phyloP scores from a whole-genome alignment of 495 filamentous ascomycete genomes.

The Hypoxylon intermedium region DNA sequence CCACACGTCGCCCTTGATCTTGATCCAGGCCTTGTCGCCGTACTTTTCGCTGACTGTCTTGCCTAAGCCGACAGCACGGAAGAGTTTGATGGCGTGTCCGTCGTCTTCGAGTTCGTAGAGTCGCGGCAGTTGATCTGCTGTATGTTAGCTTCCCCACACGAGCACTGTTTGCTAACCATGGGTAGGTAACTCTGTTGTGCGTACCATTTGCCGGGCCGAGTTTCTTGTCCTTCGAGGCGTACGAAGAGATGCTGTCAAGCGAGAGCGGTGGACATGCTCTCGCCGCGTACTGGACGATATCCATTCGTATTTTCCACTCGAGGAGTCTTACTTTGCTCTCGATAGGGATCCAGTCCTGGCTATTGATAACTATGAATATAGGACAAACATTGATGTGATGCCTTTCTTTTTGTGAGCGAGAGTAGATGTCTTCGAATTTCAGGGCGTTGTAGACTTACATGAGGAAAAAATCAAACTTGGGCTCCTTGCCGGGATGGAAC shows the following conservation, averaged over 20 bases:
- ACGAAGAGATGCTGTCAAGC: constrained; percentile 61
- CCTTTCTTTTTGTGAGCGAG: constrained; percentile 32
- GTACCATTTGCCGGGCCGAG: constrained; percentile 1
- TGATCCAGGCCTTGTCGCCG: constrained; percentile 53
- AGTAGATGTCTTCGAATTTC: not conserved
- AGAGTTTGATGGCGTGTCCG: constrained; percentile 78
- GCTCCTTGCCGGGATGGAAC: constrained; percentile 64
- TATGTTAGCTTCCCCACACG: not conserved
- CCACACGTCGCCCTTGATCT: constrained; percentile 73
- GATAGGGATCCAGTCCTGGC: constrained; percentile 48
- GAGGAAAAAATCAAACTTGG: constrained; percentile 84
- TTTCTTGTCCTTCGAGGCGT: constrained; percentile 51
- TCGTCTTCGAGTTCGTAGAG: constrained; percentile 69
- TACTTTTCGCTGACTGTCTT: constrained; percentile 40
- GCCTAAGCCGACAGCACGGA: constrained; percentile 66
- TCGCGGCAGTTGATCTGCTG: constrained; percentile 59
- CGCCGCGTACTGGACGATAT: constrained; percentile 72
- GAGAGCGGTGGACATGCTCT: constrained; percentile 62
- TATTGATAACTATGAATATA: constrained; percentile 49
- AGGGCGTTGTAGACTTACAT: constrained; percentile 54
- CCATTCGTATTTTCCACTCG: constrained; percentile 77
- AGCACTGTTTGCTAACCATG: too few species aligned
- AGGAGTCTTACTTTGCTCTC: constrained; percentile 67
- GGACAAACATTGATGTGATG: constrained; percentile 54
- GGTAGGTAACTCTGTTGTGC: not conserved